Evolutionary conservation across 1,139 yeast genomes (phyloP), one percentile per base, ranked within the genome.

Genomic region (Blastobotrys elegans): DNA sequence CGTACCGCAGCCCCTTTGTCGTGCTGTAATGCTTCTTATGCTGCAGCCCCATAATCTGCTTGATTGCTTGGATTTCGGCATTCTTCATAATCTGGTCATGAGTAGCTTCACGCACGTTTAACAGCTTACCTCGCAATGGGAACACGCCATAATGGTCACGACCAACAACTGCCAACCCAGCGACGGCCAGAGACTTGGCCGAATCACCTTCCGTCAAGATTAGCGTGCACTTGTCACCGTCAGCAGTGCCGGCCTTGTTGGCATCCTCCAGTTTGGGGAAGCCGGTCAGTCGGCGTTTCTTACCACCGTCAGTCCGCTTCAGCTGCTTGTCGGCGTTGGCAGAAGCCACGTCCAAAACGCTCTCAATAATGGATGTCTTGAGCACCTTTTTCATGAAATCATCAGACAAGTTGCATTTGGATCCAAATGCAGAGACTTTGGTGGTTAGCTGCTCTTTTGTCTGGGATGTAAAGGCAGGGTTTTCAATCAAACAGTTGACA

Each of bases 181-280:
- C 87, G 14, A 88, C 95, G 1, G 98, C 98, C 53, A 88, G 73
- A 3, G 96, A 80, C 71, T 82, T 75, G 56, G 99, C 99, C 50
- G 98, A 94, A 62, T 90, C 97, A 62, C 99, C 99, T 71, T 94
- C 99, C 1, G 98, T 92, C 51, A 94, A 70, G 59, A 94, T 88
- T 58, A 94, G 74, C 1, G 97, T 92, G 72, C 97, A 90, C 63
- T 88, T 85, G 59, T 82, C 76, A 21, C 97, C 96, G 33, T 90
- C 96, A 55, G 76, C 79, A 0, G 98, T 90, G 51, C 99, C 99
- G 0, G 99, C 99, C 62, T 78, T 87, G 63, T 90, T 90, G 1
- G 99, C 99, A 71, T 94, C 99, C 54, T 86, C 96, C 49, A 94
- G 76, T 65, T 92, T 92, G 10, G 87, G 86, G 64, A 85, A 85